phyloP scores from a whole-genome alignment of 345 rosid genomes.

The Camelina laxa region DNA sequence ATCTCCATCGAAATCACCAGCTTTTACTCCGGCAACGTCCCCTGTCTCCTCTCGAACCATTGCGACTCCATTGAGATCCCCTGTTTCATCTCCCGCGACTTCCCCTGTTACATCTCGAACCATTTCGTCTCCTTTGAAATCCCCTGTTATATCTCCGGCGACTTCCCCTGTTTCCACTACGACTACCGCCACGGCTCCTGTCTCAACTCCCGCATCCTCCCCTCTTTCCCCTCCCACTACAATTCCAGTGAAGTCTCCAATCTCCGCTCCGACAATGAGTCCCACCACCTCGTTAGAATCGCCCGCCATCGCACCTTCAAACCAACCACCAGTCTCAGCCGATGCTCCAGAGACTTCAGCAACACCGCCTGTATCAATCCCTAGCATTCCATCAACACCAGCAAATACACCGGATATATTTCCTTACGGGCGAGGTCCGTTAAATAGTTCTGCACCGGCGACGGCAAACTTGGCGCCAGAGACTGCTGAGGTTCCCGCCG shows the following conservation, averaged over 20 bases:
- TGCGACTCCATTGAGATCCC: slow-evolving; percentile 33
- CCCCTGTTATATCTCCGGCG: slow-evolving; percentile 41
- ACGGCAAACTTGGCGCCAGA: slow-evolving; percentile 45
- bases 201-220: slow-evolving; percentile 30
- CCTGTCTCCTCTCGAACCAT: slow-evolving; percentile 28
- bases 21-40: slow-evolving; percentile 32
- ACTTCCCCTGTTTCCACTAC: slow-evolving; percentile 42
- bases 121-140: not conserved
- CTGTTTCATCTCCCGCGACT: slow-evolving; percentile 20
- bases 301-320: slow-evolving; percentile 22
- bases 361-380: slow-evolving; percentile 44
- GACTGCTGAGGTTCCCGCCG: slow-evolving; percentile 41
- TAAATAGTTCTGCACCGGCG: slow-evolving; percentile 32
- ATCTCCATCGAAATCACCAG: slow-evolving; percentile 29
- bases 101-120: slow-evolving; percentile 33
- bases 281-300: slow-evolving; percentile 31
- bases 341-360: slow-evolving; percentile 47
- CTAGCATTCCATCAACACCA: slow-evolving; percentile 56
- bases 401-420: slow-evolving; percentile 54
- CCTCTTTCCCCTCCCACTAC: slow-evolving; percentile 38
- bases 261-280: slow-evolving; percentile 33
- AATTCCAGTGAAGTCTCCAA: slow-evolving; percentile 31
- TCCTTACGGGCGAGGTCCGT: slow-evolving; percentile 58
- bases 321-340: slow-evolving; percentile 41
- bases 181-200: slow-evolving; percentile 25